Evolutionary conservation across 1,284 basidiomycete genomes (phyloP), one percentile per base, ranked within the genome.

Genomic region (Cryptococcus depauperatus): DNA sequence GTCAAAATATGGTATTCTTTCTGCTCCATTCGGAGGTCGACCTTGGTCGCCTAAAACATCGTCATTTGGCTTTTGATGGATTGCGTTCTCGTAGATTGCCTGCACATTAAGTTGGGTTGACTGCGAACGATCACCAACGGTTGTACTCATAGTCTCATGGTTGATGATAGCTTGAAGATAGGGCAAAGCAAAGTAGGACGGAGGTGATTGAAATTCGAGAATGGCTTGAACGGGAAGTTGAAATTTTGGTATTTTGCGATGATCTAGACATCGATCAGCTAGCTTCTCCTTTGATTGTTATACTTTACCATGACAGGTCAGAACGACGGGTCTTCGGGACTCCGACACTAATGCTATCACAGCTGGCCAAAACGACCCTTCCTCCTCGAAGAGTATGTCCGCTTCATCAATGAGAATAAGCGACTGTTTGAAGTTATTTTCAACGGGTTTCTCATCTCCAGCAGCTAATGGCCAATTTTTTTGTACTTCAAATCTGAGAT

Each of bases 401-500:
- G 88, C 93, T 66, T 98, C 95, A 68, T 99, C 95, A n/a, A 99
- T 73, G 27, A 99, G 74, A 55, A 98, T 86, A 39, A 95, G 69
- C 1, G 88, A 92, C 70, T 99, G 93, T 37, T 79, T 76, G 40
- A 83, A 61, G 21, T 50, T 58, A 22, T 38, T 27, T 13, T 22
- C n/a, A 7, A 11, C 35, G 10, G 18, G 5, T 5, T 18, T 23
- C 6, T 37, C 34, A 16, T 27, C n/a, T 14, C 26, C 25, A n/a
- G n/a, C n/a, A n/a, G n/a, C n/a, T n/a, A n/a, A n/a, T n/a, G n/a
- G n/a, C n/a, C n/a, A 18, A 33, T 33, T 18, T 14, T 11, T n/a
- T n/a, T n/a, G 27, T 7, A 39, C 41, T 8, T 43, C 40, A n/a
- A n/a, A n/a, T n/a, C n/a, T n/a, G n/a, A n/a, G n/a, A n/a, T n/a